Base-by-base conservation (phyloP, 2,329 filamentous ascomycete species). In the Tolypocladium nubicola region DNA sequence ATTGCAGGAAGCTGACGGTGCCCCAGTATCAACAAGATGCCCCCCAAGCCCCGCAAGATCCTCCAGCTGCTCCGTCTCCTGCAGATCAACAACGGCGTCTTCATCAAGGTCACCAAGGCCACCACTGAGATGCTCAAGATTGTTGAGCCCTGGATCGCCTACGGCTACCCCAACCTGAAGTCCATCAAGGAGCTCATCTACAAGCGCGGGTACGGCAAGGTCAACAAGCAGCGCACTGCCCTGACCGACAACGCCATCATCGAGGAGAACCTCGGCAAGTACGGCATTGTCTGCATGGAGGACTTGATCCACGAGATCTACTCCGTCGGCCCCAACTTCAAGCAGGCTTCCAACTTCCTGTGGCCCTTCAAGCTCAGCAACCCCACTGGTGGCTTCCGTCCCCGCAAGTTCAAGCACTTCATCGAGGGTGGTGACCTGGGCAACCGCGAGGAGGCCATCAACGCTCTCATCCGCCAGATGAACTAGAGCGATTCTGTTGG, bases 351-450 rank as follows among this genome's bases (percentile, higher is more conserved):
- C 82, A 99, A 97, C 88, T 97, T 97, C 87, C 81, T 97, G 68
- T 99, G 94, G 94, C 94, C 94, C 74, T 99, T 99, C 87, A 97
- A 99, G 89, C 89, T 99, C 68, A 91, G 86, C 85, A 97, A 96
- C 86, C 94, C 94, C 74, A 97, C 81, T 69, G 94, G 94, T 76
- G 93, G 94, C 65, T 99, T 97, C 90, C 88, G 88, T 69, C 79
- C 88, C 70, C 85, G 94, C 80, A 99, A 97, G 84, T 97, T 97
- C 87, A 94, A 91, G 84, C 92, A 97, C 83, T 97, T 90, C 82
- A 89, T 97, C 64, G 89, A 97, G 84, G 94, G 93, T 79, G 94
- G 94, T 87, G 94, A 99, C 79, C 82, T 95, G 69, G 94, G 94
- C 76, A 97, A 99, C 86, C 89, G 94, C 67, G 94, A 99, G 84